Evolutionary conservation across 139 green algal genomes (phyloP).

Genomic region (Micractinium sp.): DNA sequence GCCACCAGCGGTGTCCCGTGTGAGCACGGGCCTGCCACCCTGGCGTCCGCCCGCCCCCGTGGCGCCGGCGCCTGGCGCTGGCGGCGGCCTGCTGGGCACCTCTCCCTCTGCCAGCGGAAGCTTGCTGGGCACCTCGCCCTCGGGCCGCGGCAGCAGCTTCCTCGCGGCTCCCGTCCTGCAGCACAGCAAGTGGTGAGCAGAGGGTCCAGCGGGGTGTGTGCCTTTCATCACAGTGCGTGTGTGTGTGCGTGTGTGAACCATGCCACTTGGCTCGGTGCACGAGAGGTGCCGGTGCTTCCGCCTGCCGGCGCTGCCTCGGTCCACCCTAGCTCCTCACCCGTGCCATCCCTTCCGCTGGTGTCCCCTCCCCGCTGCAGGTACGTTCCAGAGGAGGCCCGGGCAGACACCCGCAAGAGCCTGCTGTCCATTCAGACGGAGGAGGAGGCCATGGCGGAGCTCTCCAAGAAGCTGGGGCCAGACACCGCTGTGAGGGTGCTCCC

Average conservation of each 20-base stretch:
- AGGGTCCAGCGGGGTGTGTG: background rate
- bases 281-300: background rate
- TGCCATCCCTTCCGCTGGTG: background rate
- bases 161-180: conserved; percentile 11
- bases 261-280: too few relatives aligned
- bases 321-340: background rate
- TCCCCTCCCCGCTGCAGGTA: conserved; percentile 27
- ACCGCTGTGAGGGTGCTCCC: background rate
- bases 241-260: too few relatives aligned
- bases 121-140: conserved; percentile 42
- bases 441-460: conserved; percentile 36
- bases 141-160: conserved; percentile 9
- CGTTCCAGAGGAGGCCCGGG: conserved; percentile 36
- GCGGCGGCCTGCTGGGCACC: conserved; percentile 3
- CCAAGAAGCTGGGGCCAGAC: background rate
- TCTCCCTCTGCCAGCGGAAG: conserved; percentile 28
- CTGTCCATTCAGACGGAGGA: conserved; percentile 55
- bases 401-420: conserved; percentile 23
- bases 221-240: too few relatives aligned
- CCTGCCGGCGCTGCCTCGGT: background rate
- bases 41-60: conserved; percentile 25
- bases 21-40: background rate
- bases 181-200: conserved; percentile 48
- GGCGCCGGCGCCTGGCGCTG: background rate
- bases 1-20: background rate